Conservation (phyloP, 306 rosid species). For the Ammopiptanthus mongolicus region DNA sequence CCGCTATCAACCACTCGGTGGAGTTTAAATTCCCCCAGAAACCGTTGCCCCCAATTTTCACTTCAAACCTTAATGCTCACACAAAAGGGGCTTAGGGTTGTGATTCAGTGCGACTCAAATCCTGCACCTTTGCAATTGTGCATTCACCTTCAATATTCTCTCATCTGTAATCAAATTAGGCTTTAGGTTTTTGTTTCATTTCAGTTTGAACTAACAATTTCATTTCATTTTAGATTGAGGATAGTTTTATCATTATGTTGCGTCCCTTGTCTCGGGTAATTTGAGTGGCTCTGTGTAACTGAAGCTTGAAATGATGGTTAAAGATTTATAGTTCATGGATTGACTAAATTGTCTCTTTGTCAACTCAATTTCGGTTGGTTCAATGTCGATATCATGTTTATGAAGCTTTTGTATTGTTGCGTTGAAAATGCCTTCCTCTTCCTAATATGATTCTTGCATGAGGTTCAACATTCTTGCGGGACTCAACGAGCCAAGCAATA, state of each 20-base stretch:
- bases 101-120: background rate
- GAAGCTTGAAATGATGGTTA: constrained; percentile 13
- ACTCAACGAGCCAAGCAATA: too few species aligned
- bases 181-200: background rate
- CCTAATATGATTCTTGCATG: background rate
- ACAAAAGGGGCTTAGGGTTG: background rate
- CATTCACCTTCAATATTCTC: background rate
- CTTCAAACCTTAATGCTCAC: too few species aligned
- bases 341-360: constrained; percentile 14
- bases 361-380: background rate
- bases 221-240: too few species aligned
- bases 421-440: constrained; percentile 9
- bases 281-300: background rate
- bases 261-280: background rate
- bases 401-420: constrained; percentile 3
- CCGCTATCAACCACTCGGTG: too few species aligned
- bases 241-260: background rate
- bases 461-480: too few species aligned
- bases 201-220: background rate
- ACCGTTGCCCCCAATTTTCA: too few species aligned
- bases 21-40: too few species aligned
- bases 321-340: background rate
- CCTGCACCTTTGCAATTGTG: background rate
- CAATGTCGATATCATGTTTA: constrained; percentile 24
- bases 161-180: background rate